These are phyloP conservation scores for Protomyces macrosporus DNA, from an alignment of 1,139 yeast species.

Conservation along the genomic window DNA sequence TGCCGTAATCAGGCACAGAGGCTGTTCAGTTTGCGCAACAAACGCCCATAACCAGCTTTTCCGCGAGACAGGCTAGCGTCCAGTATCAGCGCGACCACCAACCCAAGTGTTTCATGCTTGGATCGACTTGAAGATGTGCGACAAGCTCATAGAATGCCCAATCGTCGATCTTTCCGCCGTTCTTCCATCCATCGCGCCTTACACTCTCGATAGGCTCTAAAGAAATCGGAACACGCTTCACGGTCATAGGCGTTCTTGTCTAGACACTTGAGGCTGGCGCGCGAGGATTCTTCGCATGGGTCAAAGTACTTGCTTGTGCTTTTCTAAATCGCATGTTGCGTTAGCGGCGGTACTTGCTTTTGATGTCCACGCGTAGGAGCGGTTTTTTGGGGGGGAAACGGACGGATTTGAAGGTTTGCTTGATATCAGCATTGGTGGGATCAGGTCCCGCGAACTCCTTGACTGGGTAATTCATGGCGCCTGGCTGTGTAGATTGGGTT, in stretches of 20 bases:
- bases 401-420: conserved; percentile 12
- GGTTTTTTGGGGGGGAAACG: not conserved
- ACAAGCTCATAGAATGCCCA: not conserved
- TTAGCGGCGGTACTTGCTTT: not conserved
- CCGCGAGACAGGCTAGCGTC: too few relatives aligned
- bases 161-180: conserved; percentile 9
- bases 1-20: too few relatives aligned
- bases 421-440: conserved; percentile 19
- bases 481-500: not conserved
- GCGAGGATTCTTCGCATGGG: conserved; percentile 23
- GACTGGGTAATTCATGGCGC: not conserved
- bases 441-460: conserved; percentile 23
- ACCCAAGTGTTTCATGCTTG: too few relatives aligned
- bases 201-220: conserved; percentile 21
- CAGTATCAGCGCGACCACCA: too few relatives aligned
- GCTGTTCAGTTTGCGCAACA: too few relatives aligned
- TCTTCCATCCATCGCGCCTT: conserved; percentile 22
- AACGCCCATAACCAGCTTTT: too few relatives aligned
- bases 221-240: conserved; percentile 15
- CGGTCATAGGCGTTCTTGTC: conserved; percentile 23
- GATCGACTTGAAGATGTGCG: too few relatives aligned
- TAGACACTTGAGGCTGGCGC: conserved; percentile 23
- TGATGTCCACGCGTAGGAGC: not conserved
- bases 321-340: not conserved
- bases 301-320: conserved; percentile 20